Conservation (phyloP, 2,329 filamentous ascomycete species). For the Rutstroemia sydowiana region DNA sequence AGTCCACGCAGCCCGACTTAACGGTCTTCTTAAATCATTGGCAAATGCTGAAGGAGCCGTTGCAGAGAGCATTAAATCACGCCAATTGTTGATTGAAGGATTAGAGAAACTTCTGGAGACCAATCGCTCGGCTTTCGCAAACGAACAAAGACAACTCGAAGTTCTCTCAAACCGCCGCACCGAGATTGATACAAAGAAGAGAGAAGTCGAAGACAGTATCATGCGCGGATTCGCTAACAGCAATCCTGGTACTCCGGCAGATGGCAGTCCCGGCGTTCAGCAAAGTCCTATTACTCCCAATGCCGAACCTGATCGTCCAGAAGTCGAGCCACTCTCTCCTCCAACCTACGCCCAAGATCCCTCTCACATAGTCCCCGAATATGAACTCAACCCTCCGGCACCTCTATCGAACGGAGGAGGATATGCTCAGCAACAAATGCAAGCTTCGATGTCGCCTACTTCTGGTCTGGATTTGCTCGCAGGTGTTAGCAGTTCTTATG, state of each 20-base stretch:
- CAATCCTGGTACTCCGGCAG: slow-evolving; percentile 41
- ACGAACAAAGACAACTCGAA: slow-evolving; percentile 60
- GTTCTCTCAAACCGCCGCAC: slow-evolving; percentile 60
- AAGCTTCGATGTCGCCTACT: slow-evolving; percentile 17
- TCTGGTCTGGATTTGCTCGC: slow-evolving; percentile 33
- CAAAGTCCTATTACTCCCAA: slow-evolving; percentile 36
- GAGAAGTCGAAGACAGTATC: slow-evolving; percentile 84
- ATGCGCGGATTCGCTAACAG: slow-evolving; percentile 69
- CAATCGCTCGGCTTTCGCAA: slow-evolving; percentile 60
- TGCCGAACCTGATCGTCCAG: slow-evolving; percentile 63
- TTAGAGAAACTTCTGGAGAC: slow-evolving; percentile 75
- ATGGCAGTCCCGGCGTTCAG: slow-evolving; percentile 31
- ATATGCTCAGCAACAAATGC: not conserved
- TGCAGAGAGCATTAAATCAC: slow-evolving; percentile 80
- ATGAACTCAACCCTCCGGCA: slow-evolving; percentile 32
- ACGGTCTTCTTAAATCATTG: slow-evolving; percentile 80
- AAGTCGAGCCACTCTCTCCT: slow-evolving; percentile 83
- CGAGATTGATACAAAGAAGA: slow-evolving; percentile 74
- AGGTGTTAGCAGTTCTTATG: slow-evolving; percentile 31
- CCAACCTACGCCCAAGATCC: slow-evolving; percentile 49
- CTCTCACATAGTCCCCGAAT: slow-evolving; percentile 27
- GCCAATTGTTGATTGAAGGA: slow-evolving; percentile 67
- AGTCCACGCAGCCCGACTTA: slow-evolving; percentile 84
- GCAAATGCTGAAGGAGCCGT: slow-evolving; percentile 85
- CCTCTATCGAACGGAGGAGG: slow-evolving; percentile 10